Conservation (phyloP, 768 basidiomycete species). For the Hericium rajendrae region DNA sequence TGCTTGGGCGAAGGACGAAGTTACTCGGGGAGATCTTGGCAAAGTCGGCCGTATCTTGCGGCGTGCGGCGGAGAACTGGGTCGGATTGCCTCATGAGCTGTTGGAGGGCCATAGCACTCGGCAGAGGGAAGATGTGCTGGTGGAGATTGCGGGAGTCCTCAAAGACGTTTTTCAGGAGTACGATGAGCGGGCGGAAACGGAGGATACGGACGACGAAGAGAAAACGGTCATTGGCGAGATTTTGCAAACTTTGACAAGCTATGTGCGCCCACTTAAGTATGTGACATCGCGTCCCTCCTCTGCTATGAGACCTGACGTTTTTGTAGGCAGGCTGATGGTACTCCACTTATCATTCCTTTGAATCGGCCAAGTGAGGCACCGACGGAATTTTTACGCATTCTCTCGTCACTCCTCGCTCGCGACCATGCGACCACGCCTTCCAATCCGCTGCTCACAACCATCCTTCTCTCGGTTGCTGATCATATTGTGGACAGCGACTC, state of each 20-base stretch:
- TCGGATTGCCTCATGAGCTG: slow-evolving; percentile 21
- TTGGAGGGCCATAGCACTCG: slow-evolving; percentile 14
- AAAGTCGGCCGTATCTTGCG: slow-evolving; percentile 46
- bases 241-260: slow-evolving; percentile 46
- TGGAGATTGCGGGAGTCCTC: slow-evolving; percentile 59
- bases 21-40: slow-evolving; percentile 57
- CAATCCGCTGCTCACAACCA: slow-evolving; percentile 51
- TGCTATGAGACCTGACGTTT: background rate
- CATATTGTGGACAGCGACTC: slow-evolving; percentile 64
- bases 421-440: slow-evolving; percentile 45
- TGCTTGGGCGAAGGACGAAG: slow-evolving; percentile 63
- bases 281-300: slow-evolving; percentile 17
- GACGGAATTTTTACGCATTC: slow-evolving; percentile 48
- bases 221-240: slow-evolving; percentile 54
- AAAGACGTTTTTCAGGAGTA: slow-evolving; percentile 69
- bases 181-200: slow-evolving; percentile 39
- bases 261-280: slow-evolving; percentile 49
- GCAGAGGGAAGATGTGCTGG: slow-evolving; percentile 35
- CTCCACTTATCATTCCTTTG: slow-evolving; percentile 41
- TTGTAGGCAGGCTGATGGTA: slow-evolving; percentile 35
- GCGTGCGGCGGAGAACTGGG: slow-evolving; percentile 52
- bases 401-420: slow-evolving; percentile 54
- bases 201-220: slow-evolving; percentile 68
- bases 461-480: slow-evolving; percentile 55
- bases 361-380: slow-evolving; percentile 44